These are phyloP conservation scores for Tylopilus cervinicoccineus DNA, from an alignment of 768 basidiomycete genomes.

Conservation along the genomic window DNA sequence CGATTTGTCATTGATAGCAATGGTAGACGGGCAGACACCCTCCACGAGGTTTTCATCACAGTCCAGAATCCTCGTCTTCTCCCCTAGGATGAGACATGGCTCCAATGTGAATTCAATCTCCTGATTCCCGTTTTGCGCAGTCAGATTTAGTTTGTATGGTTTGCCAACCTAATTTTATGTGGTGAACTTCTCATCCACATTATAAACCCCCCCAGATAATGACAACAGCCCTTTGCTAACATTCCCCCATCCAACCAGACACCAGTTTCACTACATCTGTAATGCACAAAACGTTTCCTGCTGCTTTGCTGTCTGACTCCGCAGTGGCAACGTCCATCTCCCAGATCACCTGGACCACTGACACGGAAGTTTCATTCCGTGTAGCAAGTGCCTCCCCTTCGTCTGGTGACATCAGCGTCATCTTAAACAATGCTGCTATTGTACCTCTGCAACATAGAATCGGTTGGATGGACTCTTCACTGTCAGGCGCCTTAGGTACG, in stretches of 20 bases:
- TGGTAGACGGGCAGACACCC: background rate
- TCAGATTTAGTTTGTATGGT: background rate
- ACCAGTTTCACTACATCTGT: background rate
- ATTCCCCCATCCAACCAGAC: background rate
- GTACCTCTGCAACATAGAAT: background rate
- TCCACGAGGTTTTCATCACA: slow-evolving; percentile 6
- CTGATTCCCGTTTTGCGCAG: background rate
- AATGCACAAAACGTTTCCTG: background rate
- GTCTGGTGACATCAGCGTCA: background rate
- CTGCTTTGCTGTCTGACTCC: background rate
- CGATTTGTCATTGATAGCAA: background rate
- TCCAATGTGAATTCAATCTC: background rate
- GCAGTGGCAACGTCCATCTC: background rate
- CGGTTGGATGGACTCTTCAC: slow-evolving; percentile 1
- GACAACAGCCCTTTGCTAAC: background rate
- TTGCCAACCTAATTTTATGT: background rate
- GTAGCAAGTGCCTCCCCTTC: background rate
- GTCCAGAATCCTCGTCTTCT: background rate
- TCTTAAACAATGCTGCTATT: background rate
- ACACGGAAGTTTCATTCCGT: background rate
- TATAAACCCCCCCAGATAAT: background rate
- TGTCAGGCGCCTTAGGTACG: background rate
- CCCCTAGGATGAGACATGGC: background rate
- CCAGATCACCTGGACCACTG: background rate
- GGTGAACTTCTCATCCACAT: background rate